Conservation (phyloP, 441 rosid genomes). For the Populus hybrid region DNA sequence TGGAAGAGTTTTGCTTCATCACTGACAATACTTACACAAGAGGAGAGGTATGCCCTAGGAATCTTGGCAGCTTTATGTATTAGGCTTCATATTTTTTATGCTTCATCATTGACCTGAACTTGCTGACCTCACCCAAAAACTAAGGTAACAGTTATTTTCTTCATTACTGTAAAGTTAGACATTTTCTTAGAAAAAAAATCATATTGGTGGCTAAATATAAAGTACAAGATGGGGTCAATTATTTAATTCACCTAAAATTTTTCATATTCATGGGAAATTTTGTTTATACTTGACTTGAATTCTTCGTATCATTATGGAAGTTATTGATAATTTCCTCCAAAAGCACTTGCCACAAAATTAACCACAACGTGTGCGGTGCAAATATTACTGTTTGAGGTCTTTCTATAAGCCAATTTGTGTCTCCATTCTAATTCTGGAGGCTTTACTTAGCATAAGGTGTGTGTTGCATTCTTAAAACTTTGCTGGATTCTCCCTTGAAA, state of each 20-base stretch:
- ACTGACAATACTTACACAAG: conserved; percentile 22
- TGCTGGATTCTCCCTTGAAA: conserved; percentile 4
- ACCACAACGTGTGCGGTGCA: background rate
- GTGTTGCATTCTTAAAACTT: background rate
- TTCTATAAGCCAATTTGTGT: background rate
- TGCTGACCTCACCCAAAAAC: background rate
- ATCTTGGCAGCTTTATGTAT: background rate
- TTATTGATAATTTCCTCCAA: background rate
- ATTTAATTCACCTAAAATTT: too few relatives aligned
- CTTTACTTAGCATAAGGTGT: background rate
- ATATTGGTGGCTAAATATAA: background rate
- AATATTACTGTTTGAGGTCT: background rate
- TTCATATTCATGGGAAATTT: too few relatives aligned
- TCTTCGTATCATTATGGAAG: too few relatives aligned
- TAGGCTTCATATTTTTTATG: background rate
- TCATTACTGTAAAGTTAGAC: background rate
- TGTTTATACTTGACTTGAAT: too few relatives aligned
- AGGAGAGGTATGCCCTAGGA: conserved; percentile 31
- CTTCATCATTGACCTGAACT: background rate
- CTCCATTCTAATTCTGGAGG: background rate
- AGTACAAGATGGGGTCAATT: background rate
- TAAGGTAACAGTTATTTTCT: background rate
- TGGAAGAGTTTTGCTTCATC: conserved; percentile 46
- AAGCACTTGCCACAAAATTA: background rate
- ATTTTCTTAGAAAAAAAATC: background rate